Evolutionary conservation across 495 filamentous ascomycete genomes (phyloP), one percentile per base, ranked within the genome.

Genomic region (Aspergillus homomorphus): DNA sequence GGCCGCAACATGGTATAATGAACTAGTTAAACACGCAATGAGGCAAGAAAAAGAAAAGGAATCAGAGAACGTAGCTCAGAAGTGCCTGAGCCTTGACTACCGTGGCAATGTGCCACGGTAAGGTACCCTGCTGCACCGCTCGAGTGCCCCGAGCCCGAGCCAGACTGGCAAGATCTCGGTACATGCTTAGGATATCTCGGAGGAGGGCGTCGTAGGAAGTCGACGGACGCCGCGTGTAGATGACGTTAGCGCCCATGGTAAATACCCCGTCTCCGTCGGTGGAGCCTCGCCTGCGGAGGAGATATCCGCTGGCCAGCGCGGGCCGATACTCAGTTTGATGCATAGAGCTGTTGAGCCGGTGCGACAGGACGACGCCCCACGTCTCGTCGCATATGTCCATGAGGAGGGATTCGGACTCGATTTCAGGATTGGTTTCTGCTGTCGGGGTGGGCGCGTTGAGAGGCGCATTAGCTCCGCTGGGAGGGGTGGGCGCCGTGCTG

Each of bases 91-190:
- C 89, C 69, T 87, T 86, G 63, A 87, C 79, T 28, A 87, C 91
- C n/a, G 84, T 88, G 23, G 84, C 88, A 59, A 97, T 79, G 80
- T 97, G 92, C 88, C 89, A 93, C 21, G 92, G 92, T 62, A 92
- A 67, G 0, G 87, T 80, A 57, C 87, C 86, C 22, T 69, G 73
- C 48, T 84, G 84, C 19, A 78, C 76, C 48, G 85, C 82, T 51
- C 84, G 77, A 45, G 89, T 77, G 4, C 89, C 89, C 59, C 86
- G 82, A 24, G 83, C 81, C 54, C 87, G 80, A 23, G 89, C 89
- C 66, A 97, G 75, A 24, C 86, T 84, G 0, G 83, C 86, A 56
- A 98, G 68, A n/a, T 84, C 86, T 43, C 89, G 74, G 71, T 91
- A 96, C 74, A 86, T 84, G n/a, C 70, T 73, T 58, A 96, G 68